phyloP scores from a whole-genome alignment of 495 filamentous ascomycete genomes.

The Immersiella caudata region DNA sequence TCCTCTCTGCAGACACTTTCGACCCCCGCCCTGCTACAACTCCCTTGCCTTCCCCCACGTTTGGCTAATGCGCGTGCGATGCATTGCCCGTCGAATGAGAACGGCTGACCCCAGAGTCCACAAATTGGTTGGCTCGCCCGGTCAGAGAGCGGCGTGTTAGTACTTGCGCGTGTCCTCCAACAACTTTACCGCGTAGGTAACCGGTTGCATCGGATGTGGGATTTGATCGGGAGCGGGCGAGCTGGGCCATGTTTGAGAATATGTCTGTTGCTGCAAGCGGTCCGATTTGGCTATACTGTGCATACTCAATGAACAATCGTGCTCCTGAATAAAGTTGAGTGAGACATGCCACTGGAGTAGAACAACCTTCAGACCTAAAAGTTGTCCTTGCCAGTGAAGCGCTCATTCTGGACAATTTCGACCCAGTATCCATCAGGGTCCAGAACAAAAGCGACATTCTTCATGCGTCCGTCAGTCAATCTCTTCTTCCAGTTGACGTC shows the following conservation, averaged over 20 bases:
- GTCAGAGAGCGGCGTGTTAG: background rate
- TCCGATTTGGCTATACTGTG: background rate
- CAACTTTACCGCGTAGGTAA: background rate
- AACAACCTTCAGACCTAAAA: slow-evolving; percentile 37
- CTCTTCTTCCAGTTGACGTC: slow-evolving; percentile 92
- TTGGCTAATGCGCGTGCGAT: slow-evolving; percentile 40
- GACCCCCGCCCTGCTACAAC: slow-evolving; percentile 17
- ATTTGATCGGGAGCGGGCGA: background rate
- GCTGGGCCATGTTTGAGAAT: background rate
- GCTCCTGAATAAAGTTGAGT: background rate
- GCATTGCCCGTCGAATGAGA: slow-evolving; percentile 27
- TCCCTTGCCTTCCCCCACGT: slow-evolving; percentile 43
- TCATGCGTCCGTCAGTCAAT: slow-evolving; percentile 88
- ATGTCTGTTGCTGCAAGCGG: background rate
- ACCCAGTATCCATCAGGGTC: slow-evolving; percentile 95
- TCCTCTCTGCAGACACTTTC: slow-evolving; percentile 1
- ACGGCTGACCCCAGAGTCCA: background rate
- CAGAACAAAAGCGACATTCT: slow-evolving; percentile 89
- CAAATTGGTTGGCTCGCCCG: background rate
- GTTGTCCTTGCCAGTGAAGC: slow-evolving; percentile 55
- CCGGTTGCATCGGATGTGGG: slow-evolving; percentile 1
- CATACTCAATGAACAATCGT: background rate
- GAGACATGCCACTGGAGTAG: background rate
- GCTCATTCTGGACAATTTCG: slow-evolving; percentile 81
- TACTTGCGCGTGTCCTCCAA: background rate